Conservation (phyloP, 2,329 filamentous ascomycete genomes). For the Aspergillus thermomutatus region DNA sequence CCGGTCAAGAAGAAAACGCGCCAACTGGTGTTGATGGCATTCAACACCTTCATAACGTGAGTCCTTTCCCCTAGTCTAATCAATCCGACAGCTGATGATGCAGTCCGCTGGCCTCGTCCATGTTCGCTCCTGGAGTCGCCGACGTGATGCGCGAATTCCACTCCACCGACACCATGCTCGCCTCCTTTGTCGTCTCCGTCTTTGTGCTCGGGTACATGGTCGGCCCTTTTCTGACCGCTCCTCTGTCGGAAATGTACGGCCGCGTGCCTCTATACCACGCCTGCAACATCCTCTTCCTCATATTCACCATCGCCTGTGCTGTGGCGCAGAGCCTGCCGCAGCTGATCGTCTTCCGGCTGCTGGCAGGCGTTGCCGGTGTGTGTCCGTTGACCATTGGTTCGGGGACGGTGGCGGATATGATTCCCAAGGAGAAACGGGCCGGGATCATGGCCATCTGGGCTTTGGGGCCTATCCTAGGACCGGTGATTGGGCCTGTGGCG, state of each 20-base stretch:
- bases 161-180: conserved; percentile 8
- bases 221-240: conserved; percentile 54
- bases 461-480: conserved; percentile 49
- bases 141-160: conserved; percentile 27
- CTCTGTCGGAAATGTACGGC: conserved; percentile 61
- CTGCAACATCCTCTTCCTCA: conserved; percentile 57
- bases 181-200: conserved; percentile 6
- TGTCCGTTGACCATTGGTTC: conserved; percentile 50
- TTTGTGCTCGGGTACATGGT: conserved; percentile 15
- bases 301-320: conserved; percentile 54
- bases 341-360: conserved; percentile 52
- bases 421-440: conserved; percentile 44
- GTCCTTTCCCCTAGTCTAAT: neutral
- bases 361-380: conserved; percentile 43
- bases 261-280: conserved; percentile 52
- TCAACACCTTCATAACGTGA: conserved; percentile 25
- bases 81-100: neutral
- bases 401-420: conserved; percentile 49
- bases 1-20: conserved; percentile 21
- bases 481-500: conserved; percentile 47
- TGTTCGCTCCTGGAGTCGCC: conserved; percentile 38
- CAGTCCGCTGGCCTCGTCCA: conserved; percentile 24
- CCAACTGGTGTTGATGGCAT: conserved; percentile 18
- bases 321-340: conserved; percentile 47
- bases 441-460: conserved; percentile 47